These are phyloP conservation scores for Phaeosphaeriaceae sp. DNA, from an alignment of 2,329 filamentous ascomycete species.

Conservation along the genomic window DNA sequence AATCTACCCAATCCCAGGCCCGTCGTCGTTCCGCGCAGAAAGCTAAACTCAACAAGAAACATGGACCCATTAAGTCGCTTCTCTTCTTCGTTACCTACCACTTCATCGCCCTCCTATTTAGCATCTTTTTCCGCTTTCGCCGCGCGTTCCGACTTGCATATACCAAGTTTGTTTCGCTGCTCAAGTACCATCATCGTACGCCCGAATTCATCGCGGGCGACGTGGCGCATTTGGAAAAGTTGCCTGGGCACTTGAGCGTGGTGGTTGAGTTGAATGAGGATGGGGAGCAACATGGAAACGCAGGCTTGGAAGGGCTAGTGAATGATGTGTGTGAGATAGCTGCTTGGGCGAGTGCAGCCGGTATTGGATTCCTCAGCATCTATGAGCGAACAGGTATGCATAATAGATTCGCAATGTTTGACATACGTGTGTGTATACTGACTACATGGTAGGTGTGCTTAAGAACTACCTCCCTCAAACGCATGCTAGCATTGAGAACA, in stretches of 20 bases:
- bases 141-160: constrained; percentile 79
- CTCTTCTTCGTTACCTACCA: constrained; percentile 72
- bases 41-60: constrained; percentile 49
- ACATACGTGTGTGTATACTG: not conserved
- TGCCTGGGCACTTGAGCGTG: constrained; percentile 87
- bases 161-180: constrained; percentile 78
- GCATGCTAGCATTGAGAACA: constrained; percentile 78
- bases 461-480: constrained; percentile 89
- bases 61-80: constrained; percentile 65
- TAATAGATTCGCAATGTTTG: not conserved
- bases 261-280: constrained; percentile 75
- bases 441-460: constrained; percentile 68
- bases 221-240: constrained; percentile 72
- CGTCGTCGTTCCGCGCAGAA: constrained; percentile 18
- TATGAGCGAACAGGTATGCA: constrained; percentile 84
- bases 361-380: constrained; percentile 84
- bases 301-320: constrained; percentile 81
- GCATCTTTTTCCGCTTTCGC: constrained; percentile 82
- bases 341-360: constrained; percentile 90
- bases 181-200: constrained; percentile 95
- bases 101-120: constrained; percentile 81
- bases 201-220: constrained; percentile 91
- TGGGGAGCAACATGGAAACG: constrained; percentile 67
- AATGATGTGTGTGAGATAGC: constrained; percentile 91
- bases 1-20: constrained; percentile 13